A percentile compares a stretch with the other conserved stretches of the same genome.
Evolutionary conservation across 257 asterid species (phyloP).

Genomic region (Haberlea rhodopensis): DNA sequence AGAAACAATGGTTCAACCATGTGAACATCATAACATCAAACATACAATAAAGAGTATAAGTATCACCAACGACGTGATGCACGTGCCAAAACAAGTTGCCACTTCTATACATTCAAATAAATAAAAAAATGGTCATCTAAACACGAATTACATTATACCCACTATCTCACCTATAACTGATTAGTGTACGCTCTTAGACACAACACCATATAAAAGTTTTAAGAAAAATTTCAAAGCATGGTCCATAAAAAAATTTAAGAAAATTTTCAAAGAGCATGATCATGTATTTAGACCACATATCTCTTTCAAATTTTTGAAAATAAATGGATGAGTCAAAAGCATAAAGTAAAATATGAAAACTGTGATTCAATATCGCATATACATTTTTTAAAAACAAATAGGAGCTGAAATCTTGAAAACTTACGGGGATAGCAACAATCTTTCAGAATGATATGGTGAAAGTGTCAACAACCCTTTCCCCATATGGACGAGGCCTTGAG

Average conservation of each 20-base stretch:
- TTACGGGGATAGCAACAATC: constrained; percentile 77
- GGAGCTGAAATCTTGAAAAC: constrained; percentile 25
- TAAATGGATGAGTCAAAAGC: neutral
- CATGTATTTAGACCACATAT: neutral
- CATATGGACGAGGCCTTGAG: constrained; percentile 90
- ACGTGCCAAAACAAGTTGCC: neutral
- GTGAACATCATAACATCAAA: neutral
- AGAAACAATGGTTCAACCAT: neutral
- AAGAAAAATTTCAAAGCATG: too few relatives aligned
- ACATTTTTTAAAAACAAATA: neutral
- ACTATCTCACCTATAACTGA: neutral
- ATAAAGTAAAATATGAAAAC: neutral
- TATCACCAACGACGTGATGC: neutral
- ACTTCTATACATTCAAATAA: neutral
- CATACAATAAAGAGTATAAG: neutral
- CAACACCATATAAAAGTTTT: neutral
- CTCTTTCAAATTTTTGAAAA: neutral
- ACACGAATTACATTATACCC: neutral
- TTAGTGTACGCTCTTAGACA: too few relatives aligned
- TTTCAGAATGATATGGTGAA: constrained; percentile 88
- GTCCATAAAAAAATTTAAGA: too few relatives aligned
- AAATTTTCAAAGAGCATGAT: neutral
- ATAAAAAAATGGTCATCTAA: neutral
- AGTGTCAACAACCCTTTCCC: constrained; percentile 91
- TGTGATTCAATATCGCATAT: neutral